Evolutionary conservation across 164 flowering plant species (phyloP), one percentile per base, ranked within the genome.

Genomic region (Annona squamosa): DNA sequence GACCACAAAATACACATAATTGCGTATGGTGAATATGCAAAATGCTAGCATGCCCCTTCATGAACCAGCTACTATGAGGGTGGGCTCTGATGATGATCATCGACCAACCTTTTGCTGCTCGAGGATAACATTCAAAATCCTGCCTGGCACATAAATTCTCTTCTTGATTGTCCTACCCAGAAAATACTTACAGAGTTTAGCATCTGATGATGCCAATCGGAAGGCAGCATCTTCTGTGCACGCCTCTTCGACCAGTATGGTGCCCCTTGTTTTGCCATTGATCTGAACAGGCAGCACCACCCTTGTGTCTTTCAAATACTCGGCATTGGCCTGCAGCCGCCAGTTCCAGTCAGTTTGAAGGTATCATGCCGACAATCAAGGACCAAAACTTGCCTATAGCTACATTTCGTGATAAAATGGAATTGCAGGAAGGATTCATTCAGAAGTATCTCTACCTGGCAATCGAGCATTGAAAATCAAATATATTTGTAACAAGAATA

Each of bases 201-300:
- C 84, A 70, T 95, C 93, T 44, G 52, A 63, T 3, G 89, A 87
- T 57, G 94, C 99, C 70, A 86, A 80, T 61, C 47, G 77, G 76
- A 93, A 89, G 69, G 96, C 99, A 46, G 89, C 91, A 18, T 90
- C 97, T 74, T 90, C 97, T 0, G 89, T 74, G 75, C 93, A 90
- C 61, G 83, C 75, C 82, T 87, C 84, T 75, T 91, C 97, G 26
- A 95, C 85, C 77, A 85, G 85, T 64, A 95, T 87, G 65, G 98
- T 91, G 69, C 99, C 98, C 80, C 99, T 85, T 19, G 86, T 95
- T 83, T 95, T 95, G 65, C 99, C 99, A 73, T 95, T 93, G 73
- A 95, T 91, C 81, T 95, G 99, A 81, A 95, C 92, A 1, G 99
- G 99, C 48, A 95, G 85, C 66, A 84, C 81, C 5, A 93, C 73